These are phyloP conservation scores for Daedaleopsis sinensis DNA, from an alignment of 768 basidiomycete species.

Conservation along the genomic window DNA sequence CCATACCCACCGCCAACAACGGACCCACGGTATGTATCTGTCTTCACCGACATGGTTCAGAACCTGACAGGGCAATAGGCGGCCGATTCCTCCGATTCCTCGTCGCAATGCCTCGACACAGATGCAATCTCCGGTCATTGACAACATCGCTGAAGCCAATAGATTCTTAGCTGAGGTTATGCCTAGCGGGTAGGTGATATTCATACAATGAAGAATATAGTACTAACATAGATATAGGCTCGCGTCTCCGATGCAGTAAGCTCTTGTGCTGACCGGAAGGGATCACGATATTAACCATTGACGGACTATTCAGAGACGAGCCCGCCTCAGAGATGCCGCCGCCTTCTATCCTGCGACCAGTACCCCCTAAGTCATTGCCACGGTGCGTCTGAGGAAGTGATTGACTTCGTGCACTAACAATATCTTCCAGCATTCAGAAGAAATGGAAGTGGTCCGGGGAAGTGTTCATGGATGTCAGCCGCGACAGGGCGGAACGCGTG, in stretches of 20 bases:
- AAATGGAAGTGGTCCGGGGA: conserved; percentile 70
- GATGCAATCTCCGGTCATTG: conserved; percentile 7
- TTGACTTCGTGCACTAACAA: too few relatives aligned
- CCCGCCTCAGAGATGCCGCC: conserved; percentile 3
- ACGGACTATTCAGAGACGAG: not conserved
- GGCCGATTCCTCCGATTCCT: conserved; percentile 5
- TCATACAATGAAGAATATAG: not conserved
- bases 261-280: not conserved
- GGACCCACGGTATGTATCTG: conserved; percentile 3
- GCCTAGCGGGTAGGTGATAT: conserved; percentile 41
- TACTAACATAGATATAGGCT: conserved; percentile 22
- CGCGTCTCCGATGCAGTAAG: conserved; percentile 30
- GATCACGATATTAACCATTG: not conserved
- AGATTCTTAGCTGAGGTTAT: conserved; percentile 43
- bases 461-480: conserved; percentile 44
- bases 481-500: conserved; percentile 43
- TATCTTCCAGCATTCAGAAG: conserved; percentile 49
- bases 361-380: conserved; percentile 5
- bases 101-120: not conserved
- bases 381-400: not conserved
- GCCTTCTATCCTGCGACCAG: conserved; percentile 3
- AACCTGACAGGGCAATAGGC: not conserved
- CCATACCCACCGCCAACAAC: not conserved
- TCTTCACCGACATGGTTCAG: not conserved
- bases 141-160: conserved; percentile 31